Evolutionary conservation across 2,329 filamentous ascomycete genomes (phyloP).

Genomic region (Fusarium sarcochroum): DNA sequence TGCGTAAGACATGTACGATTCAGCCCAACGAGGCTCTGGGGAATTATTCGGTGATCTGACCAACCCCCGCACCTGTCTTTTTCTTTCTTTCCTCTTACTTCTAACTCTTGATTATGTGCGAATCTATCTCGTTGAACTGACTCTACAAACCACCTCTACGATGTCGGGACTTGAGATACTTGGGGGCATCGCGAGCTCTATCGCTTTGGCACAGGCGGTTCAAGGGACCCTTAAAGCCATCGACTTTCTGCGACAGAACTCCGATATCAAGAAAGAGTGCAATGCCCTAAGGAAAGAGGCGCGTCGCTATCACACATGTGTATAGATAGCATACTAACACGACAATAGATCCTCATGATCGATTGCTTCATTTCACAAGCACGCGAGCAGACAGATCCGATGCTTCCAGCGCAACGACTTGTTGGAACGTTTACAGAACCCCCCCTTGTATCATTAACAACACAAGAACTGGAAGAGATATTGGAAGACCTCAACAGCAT

Average conservation of each 20-base stretch:
- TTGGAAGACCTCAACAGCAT: background rate
- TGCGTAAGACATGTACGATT: background rate
- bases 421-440: background rate
- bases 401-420: background rate
- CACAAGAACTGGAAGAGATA: constrained; percentile 2
- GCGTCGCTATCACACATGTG: fast-evolving
- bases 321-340: fast-evolving
- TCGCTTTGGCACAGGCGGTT: constrained; percentile 23
- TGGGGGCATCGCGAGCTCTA: constrained; percentile 26
- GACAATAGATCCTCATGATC: constrained; percentile 11
- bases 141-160: fast-evolving
- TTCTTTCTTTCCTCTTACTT: background rate
- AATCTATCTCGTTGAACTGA: background rate
- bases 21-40: constrained; percentile 16
- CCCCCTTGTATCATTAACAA: background rate
- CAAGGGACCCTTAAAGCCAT: constrained; percentile 20
- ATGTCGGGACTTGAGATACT: constrained; percentile 36
- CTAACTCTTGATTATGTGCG: fast-evolving
- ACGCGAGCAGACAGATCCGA: background rate
- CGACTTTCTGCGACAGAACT: constrained; percentile 16
- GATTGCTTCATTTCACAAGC: constrained; percentile 19
- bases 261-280: constrained; percentile 7
- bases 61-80: background rate
- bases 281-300: background rate
- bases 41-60: background rate